These are phyloP conservation scores for Avena insularis DNA, from an alignment of 176 grass and related monocot genomes.

Conservation along the genomic window DNA sequence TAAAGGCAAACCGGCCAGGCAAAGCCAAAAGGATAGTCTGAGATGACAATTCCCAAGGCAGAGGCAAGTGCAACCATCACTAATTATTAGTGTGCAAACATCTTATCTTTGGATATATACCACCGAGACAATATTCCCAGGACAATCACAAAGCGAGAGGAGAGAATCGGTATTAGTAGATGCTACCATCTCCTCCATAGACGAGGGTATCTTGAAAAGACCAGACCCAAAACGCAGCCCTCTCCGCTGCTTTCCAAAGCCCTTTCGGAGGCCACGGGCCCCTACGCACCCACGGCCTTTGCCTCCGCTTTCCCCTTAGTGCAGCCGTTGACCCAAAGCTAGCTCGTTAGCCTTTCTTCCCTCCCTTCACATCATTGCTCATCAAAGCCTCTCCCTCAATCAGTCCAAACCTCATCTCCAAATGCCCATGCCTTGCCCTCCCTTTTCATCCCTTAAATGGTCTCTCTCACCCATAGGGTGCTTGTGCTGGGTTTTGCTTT, in stretches of 20 bases:
- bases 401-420: slow-evolving; percentile 13
- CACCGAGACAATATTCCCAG: slow-evolving; percentile 41
- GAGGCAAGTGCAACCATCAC: slow-evolving; percentile 47
- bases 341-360: slow-evolving; percentile 6
- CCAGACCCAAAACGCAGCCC: slow-evolving; percentile 49
- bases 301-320: slow-evolving; percentile 3
- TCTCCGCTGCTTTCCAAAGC: slow-evolving; percentile 52
- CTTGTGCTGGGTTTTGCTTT: slow-evolving; percentile 39
- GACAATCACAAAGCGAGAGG: slow-evolving; percentile 40
- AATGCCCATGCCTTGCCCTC: not conserved
- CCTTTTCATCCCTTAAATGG: slow-evolving; percentile 52
- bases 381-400: slow-evolving; percentile 12
- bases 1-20: not conserved
- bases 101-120: slow-evolving; percentile 45
- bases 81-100: slow-evolving; percentile 40
- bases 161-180: not conserved
- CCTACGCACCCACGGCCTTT: slow-evolving; percentile 31
- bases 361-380: slow-evolving; percentile 29
- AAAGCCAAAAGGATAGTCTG: slow-evolving; percentile 11
- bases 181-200: slow-evolving; percentile 20
- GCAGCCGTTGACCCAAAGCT: slow-evolving; percentile 35
- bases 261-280: slow-evolving; percentile 11
- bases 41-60: slow-evolving; percentile 40
- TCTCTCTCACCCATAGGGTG: slow-evolving; percentile 25
- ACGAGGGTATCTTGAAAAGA: slow-evolving; percentile 49